Base-by-base conservation (phyloP, 257 asterid species). In the Forsythia viridissima region DNA sequence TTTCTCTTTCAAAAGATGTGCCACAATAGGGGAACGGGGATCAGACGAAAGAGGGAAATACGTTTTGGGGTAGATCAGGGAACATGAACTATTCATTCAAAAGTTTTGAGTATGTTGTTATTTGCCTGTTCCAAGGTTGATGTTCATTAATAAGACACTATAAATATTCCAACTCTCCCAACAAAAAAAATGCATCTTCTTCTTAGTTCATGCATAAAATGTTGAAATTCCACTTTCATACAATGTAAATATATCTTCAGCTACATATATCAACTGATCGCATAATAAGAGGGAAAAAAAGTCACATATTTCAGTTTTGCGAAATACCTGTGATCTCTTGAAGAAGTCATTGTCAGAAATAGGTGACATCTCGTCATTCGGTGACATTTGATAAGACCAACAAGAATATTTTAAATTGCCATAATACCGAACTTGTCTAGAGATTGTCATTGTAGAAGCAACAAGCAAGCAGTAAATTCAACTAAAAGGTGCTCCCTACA, bases 381-480 rank as follows among this genome's bases (percentile, higher is more conserved):
- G 72, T 51, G 72, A 73, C 68, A 65, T 78, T 84, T 12, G 71
- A 24, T 42, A 40, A 74, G 13, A 21, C 67, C 72, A 38, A 48
- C 52, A 70, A 48, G 43, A 59, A 74, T 44, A 77, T 61, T 80
- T 65, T 11, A 57, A 77, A 24, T 70, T 46, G 70, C 41, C 4
- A 70, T 40, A 13, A 72, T 57, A 63, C 48, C n/a, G 68, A 51
- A 38, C 72, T 13, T 40, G 61, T 69, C 34, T 9, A 39, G 57
- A 67, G 69, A 84, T 57, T 79, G 7, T 77, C 82, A 30, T 52
- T 38, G 63, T 76, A 52, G 78, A 80, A 70, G 77, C 76, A 76
- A 73, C 42, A 70, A 70, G 77, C 76, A 79, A 73, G 69, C 75
- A 21, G 37, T 40, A 8, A 78, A 75, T 13, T 73, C 80, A 59